Evolutionary conservation across 2,329 filamentous ascomycete genomes (phyloP).

Genomic region (Paramyrothecium roridum): DNA sequence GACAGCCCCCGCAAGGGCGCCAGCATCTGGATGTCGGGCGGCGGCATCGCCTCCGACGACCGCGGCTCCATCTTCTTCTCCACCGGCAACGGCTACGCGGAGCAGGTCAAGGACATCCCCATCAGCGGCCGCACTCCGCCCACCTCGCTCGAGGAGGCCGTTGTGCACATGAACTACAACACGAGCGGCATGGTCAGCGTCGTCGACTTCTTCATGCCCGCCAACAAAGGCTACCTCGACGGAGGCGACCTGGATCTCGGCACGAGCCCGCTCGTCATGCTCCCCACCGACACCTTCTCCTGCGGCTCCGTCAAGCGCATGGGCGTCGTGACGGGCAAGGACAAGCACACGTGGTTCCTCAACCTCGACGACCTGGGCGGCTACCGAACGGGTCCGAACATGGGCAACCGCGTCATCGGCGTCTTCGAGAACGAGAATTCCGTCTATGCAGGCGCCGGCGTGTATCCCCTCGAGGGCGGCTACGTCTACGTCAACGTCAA

Average conservation of each 20-base stretch:
- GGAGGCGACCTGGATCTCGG: conserved; percentile 2
- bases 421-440: background rate
- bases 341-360: background rate
- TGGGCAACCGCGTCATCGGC: background rate
- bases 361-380: conserved; percentile 2
- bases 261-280: background rate
- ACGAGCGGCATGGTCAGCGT: background rate
- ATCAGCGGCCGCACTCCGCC: background rate
- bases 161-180: background rate
- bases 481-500: conserved; percentile 3
- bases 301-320: conserved; percentile 1
- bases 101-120: conserved; percentile 1
- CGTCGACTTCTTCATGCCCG: conserved; percentile 3
- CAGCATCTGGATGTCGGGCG: conserved; percentile 1
- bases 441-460: conserved; percentile 1
- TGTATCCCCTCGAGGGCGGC: background rate
- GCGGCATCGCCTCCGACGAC: conserved; percentile 1
- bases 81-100: conserved; percentile 1
- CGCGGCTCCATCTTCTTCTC: conserved; percentile 1
- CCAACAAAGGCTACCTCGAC: conserved; percentile 1
- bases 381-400: background rate
- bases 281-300: background rate
- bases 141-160: conserved; percentile 1
- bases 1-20: background rate
- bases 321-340: conserved; percentile 1